Base-by-base conservation (phyloP, 345 rosid genomes). In the Erodium maritimum region DNA sequence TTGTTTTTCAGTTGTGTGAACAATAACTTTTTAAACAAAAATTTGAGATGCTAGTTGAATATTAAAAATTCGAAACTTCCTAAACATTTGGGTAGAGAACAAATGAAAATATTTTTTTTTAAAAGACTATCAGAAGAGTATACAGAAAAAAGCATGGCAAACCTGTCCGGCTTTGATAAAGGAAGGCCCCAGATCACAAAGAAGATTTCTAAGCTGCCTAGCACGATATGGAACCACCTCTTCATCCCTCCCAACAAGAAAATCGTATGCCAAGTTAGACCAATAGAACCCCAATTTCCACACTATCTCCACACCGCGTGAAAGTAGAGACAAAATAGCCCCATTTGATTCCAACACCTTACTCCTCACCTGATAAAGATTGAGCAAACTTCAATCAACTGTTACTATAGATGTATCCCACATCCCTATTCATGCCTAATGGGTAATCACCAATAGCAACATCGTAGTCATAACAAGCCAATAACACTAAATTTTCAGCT, bases 151-250 rank as follows among this genome's bases (percentile, higher is more conserved):
- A 51, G 46, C 11, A 52, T 5, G 45, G 69, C 66, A 57, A 75
- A 87, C 95, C 89, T 91, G 98, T 17, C 98, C 98, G 17, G 93
- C 98, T 80, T 91, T 91, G 71, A 91, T 88, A 71, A 91, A 88
- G 5, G 98, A 91, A 72, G 98, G 89, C 57, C 98, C 98, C 65
- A 91, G 77, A 78, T 91, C 78, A 59, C 98, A 91, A 81, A 91
- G 65, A 19, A 91, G 82, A 75, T 88, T 86, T 67, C 98, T 80
- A 57, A 91, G 95, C 79, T 91, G 98, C 23, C 89, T 75, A 65
- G 98, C 98, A 65, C 96, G 95, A 55, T 69, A 80, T 0, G 96
- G 87, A 62, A 91, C 98, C 14, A 91, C 95, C 70, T 88, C 96
- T 64, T 86, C 70, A 25, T 91, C 98, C 66, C 96, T 85, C 58